These are phyloP conservation scores for Cadophora sp. DNA, from an alignment of 2,329 filamentous ascomycete species.

Conservation along the genomic window DNA sequence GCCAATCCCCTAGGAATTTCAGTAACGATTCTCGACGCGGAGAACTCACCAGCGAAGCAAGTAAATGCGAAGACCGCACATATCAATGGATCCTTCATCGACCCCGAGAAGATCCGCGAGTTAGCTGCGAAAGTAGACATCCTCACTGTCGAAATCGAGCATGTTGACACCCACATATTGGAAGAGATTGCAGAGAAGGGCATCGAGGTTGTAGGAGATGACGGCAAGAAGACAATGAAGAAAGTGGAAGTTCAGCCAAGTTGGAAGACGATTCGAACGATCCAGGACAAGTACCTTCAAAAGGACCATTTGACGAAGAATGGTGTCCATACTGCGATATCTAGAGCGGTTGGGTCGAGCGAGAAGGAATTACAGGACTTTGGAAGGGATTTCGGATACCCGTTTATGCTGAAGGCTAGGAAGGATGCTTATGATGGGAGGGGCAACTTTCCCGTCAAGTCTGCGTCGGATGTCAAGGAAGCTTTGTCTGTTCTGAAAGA, in stretches of 20 bases:
- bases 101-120: slow-evolving; percentile 77
- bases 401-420: slow-evolving; percentile 90
- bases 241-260: slow-evolving; percentile 75
- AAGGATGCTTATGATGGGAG: slow-evolving; percentile 94
- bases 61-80: slow-evolving; percentile 78
- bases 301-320: slow-evolving; percentile 78
- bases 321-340: slow-evolving; percentile 75
- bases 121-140: slow-evolving; percentile 81
- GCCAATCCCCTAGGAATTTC: slow-evolving; percentile 80
- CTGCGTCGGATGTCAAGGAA: slow-evolving; percentile 63
- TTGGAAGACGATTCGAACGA: slow-evolving; percentile 84
- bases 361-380: slow-evolving; percentile 67
- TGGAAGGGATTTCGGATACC: slow-evolving; percentile 73
- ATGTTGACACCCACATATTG: slow-evolving; percentile 87
- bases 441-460: slow-evolving; percentile 72
- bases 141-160: slow-evolving; percentile 93
- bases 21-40: slow-evolving; percentile 79
- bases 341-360: slow-evolving; percentile 61
- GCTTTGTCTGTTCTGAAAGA: slow-evolving; percentile 74
- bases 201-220: slow-evolving; percentile 58
- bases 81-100: slow-evolving; percentile 85
- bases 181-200: slow-evolving; percentile 78
- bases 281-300: slow-evolving; percentile 93
- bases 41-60: slow-evolving; percentile 82
- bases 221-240: slow-evolving; percentile 50